phyloP scores from a whole-genome alignment of 2,329 filamentous ascomycete species.

The Nothomitra cinnamomea region DNA sequence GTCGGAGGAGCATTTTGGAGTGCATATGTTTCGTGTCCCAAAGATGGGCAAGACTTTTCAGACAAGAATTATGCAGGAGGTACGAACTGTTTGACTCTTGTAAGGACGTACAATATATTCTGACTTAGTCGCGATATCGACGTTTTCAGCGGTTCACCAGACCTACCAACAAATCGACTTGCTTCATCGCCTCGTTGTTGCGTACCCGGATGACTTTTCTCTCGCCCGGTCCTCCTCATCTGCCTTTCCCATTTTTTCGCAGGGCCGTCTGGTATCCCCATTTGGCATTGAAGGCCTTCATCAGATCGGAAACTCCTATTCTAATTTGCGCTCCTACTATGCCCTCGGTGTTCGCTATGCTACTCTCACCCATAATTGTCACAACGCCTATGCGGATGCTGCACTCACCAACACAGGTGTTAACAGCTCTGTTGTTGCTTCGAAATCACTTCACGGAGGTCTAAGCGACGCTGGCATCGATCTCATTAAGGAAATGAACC shows the following conservation, averaged over 20 bases:
- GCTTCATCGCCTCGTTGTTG: slow-evolving; percentile 42
- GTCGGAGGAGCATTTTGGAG: slow-evolving; percentile 89
- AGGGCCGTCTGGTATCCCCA: slow-evolving; percentile 55
- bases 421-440: slow-evolving; percentile 23
- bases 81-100: slow-evolving; percentile 22
- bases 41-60: slow-evolving; percentile 54
- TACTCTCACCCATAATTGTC: slow-evolving; percentile 85
- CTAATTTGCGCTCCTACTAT: slow-evolving; percentile 60
- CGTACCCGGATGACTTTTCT: slow-evolving; percentile 55
- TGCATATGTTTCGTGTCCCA: slow-evolving; percentile 63
- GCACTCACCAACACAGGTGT: slow-evolving; percentile 39
- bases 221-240: slow-evolving; percentile 39
- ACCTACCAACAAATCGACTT: slow-evolving; percentile 65
- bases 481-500: slow-evolving; percentile 79
- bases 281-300: slow-evolving; percentile 77
- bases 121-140: not conserved
- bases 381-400: slow-evolving; percentile 78
- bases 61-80: slow-evolving; percentile 52
- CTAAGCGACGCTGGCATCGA: slow-evolving; percentile 52
- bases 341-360: slow-evolving; percentile 70
- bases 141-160: slow-evolving; percentile 38
- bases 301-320: slow-evolving; percentile 73
- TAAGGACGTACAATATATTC: not conserved
- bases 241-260: slow-evolving; percentile 42
- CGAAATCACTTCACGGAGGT: slow-evolving; percentile 49